These are phyloP conservation scores for Adiantum capillusveneris DNA, from an alignment of 75 land plant species.

Conservation along the genomic window DNA sequence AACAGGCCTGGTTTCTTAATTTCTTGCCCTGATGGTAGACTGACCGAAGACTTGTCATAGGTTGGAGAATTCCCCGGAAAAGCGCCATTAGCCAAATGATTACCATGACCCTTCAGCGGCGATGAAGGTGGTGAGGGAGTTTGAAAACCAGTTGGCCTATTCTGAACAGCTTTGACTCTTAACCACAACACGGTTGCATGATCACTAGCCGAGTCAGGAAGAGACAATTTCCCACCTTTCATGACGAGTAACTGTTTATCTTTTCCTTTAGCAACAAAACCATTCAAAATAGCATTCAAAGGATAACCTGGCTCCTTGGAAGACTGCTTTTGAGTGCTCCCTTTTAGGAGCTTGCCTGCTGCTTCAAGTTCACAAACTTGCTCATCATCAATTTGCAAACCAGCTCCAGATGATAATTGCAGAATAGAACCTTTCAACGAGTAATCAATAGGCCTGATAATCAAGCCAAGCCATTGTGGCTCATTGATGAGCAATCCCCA, in stretches of 20 bases:
- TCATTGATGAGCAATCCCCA: constrained; percentile 78
- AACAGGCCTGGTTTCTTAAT: neutral
- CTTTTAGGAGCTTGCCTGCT: constrained; percentile 14
- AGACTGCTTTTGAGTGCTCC: constrained; percentile 1
- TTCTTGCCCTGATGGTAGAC: neutral
- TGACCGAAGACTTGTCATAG: neutral
- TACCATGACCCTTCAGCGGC: constrained; percentile 5
- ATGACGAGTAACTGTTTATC: constrained; percentile 30
- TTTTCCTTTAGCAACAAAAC: constrained; percentile 6
- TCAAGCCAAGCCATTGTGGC: constrained; percentile 83
- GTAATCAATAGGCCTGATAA: constrained; percentile 74
- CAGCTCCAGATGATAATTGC: constrained; percentile 73
- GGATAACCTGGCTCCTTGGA: neutral
- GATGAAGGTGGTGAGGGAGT: constrained; percentile 21
- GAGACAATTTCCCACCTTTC: constrained; percentile 51
- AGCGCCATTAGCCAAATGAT: neutral
- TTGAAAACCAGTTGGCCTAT: constrained; percentile 30
- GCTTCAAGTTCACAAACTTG: constrained; percentile 59
- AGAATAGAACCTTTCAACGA: constrained; percentile 75
- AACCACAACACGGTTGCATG: constrained; percentile 70
- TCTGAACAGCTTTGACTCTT: constrained; percentile 57
- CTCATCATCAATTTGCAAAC: constrained; percentile 45
- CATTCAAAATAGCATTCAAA: neutral
- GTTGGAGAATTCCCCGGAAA: neutral
- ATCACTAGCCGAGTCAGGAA: constrained; percentile 82